Evolutionary conservation across 768 basidiomycete species (phyloP), one percentile per base, ranked within the genome.

Genomic region (Xanthoconium stramineum): DNA sequence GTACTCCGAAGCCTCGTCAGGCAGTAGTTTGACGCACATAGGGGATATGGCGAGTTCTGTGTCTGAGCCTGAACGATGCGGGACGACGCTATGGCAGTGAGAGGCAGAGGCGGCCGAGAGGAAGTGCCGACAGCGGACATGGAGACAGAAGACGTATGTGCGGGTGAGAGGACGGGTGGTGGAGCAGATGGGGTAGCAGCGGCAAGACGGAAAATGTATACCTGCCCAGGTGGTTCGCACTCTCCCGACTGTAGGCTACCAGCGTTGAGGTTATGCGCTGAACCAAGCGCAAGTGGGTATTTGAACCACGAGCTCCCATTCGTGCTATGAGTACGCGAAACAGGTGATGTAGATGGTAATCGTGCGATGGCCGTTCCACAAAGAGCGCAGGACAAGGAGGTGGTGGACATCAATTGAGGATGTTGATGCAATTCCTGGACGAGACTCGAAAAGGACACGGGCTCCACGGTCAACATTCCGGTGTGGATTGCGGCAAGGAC

Each of bases 381-480:
- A 32, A 97, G 81, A 5, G 89, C 87, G 68, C 94, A 96, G 7
- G 80, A 78, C 37, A 94, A 76, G 47, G 60, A 76, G 75, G 65
- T 69, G 67, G 63, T 66, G 75, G 66, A 69, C 71, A 52, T 71
- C 72, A 37, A 80, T 77, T 60, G 83, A 74, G 66, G 82, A 67
- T 59, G 68, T 56, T 38, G 68, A 69, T 76, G 68, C 71, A 75
- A 13, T 55, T 89, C 85, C 47, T 80, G 76, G 20, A 92, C 69
- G 14, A 94, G 75, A 0, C 79, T 74, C 5, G 74, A 67, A 19
- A 85, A 80, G 0, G 89, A 75, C 57, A 94, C 80, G 5, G 96
- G 95, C 67, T 98, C 96, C 50, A 99, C 86, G 14, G 81, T 83
- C 30, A 99, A 81, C 66, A 94, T 89, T 0, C 93, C 93, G 10